These are phyloP conservation scores for Melastoma malabathricum DNA, from an alignment of 345 rosid genomes.

Conservation along the genomic window DNA sequence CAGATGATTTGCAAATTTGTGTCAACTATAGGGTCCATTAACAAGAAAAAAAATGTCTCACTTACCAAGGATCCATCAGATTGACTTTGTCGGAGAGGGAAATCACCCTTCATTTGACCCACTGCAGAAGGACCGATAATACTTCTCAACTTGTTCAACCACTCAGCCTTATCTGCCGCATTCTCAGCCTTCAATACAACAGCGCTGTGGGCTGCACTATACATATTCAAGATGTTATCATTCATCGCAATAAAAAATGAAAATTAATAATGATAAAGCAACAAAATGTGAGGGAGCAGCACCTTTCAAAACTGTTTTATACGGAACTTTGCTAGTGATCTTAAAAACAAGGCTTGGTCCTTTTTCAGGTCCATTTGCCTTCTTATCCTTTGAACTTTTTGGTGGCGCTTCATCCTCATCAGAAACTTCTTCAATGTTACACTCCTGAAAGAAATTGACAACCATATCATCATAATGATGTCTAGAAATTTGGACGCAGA, in stretches of 20 bases:
- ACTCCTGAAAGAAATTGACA: constrained; percentile 40
- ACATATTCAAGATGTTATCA: constrained; percentile 1
- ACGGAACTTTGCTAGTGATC: constrained; percentile 78
- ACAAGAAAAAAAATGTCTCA: no score
- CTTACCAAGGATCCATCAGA: constrained; percentile 97
- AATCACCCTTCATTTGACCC: constrained; percentile 42
- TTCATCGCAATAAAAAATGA: background rate
- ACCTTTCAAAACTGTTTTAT: constrained; percentile 48
- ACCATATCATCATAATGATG: background rate
- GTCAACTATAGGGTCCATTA: no score
- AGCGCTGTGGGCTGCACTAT: constrained; percentile 65
- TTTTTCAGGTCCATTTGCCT: constrained; percentile 73
- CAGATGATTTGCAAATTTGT: no score
- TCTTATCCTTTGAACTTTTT: constrained; percentile 76
- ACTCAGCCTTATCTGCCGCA: constrained; percentile 68
- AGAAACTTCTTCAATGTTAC: constrained; percentile 61
- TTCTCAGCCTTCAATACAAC: constrained; percentile 83
- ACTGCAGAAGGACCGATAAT: constrained; percentile 48
- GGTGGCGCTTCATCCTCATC: constrained; percentile 68
- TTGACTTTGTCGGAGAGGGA: constrained; percentile 64
- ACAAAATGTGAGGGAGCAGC: background rate
- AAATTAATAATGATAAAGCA: background rate
- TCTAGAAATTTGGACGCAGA: background rate
- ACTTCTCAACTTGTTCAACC: constrained; percentile 66
- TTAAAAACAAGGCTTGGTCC: constrained; percentile 62